Base-by-base conservation (phyloP, 176 grass and related monocot genomes). In the Musa acuminata region DNA sequence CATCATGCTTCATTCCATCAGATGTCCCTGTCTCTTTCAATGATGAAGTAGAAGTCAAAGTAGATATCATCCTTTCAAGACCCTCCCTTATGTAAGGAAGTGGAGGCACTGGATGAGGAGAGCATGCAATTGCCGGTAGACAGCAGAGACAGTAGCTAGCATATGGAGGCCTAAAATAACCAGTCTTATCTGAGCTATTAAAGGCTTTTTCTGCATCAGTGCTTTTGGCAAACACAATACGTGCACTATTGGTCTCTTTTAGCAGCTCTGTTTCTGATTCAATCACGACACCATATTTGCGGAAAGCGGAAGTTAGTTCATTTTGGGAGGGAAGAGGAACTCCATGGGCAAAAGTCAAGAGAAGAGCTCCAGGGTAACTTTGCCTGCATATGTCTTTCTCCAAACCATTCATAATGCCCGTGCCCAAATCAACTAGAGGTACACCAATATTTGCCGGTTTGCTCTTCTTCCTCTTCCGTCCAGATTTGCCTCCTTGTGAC, bases 141-240 rank as follows among this genome's bases (percentile, higher is more conserved):
- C 62, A 78, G 48, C 57, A 53, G 27, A 83, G 82, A 13, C 75
- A 13, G 22, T 69, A 78, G 21, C 64, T 78, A 17, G 35, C 21
- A 51, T 17, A 17, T 52, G 77, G 66, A 13, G 78, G 48, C 67
- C 22, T 49, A 67, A 83, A 83, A 24, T 64, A 23, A 43, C 69
- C 82, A 70, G 55, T 35, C 48, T 78, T 77, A 64, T 83, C 76
- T 49, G 69, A 26, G 67, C 74, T 48, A 67, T 74, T 65, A 23
- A 78, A 83, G 51, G 75, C 82, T 11, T 76, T 54, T 27, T 83
- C 74, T 53, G 74, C 82, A 55, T 83, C 82, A 11, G 68, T 73
- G 67, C 71, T 78, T 72, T 78, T 83, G 1, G 75, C 82, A 83
- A 83, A 83, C 29, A 78, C 74, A n/a, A 83, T 48, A 49, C 82